These are phyloP conservation scores for Naganishia friedmannii DNA, from an alignment of 768 basidiomycete species.

Conservation along the genomic window DNA sequence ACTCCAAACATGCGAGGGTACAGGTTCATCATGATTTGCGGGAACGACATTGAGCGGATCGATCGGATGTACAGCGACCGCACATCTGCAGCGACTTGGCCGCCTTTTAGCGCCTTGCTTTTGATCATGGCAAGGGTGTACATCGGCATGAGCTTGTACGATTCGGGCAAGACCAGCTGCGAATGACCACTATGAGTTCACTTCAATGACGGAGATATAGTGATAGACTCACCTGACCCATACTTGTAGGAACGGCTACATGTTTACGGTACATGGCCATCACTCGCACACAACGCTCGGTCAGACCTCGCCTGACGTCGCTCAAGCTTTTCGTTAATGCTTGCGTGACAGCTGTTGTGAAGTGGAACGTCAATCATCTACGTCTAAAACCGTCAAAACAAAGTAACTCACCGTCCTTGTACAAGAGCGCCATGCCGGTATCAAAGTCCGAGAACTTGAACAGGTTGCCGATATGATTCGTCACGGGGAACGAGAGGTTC, in stretches of 20 bases:
- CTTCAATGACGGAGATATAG: too few relatives aligned
- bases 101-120: conserved; percentile 91
- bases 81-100: conserved; percentile 87
- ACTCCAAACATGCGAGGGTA: conserved; percentile 86
- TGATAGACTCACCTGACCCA: conserved; percentile 65
- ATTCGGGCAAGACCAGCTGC: conserved; percentile 90
- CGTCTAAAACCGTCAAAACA: too few relatives aligned
- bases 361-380: not conserved
- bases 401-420: conserved; percentile 76
- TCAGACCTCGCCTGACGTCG: conserved; percentile 77
- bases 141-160: conserved; percentile 78
- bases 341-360: conserved; percentile 63
- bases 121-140: conserved; percentile 79
- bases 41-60: conserved; percentile 67
- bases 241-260: conserved; percentile 74
- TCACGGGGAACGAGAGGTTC: conserved; percentile 80
- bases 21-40: conserved; percentile 69
- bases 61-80: conserved; percentile 79
- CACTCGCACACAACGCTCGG: conserved; percentile 75
- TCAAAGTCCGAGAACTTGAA: conserved; percentile 91
- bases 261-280: conserved; percentile 81
- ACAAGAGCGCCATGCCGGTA: conserved; percentile 67
- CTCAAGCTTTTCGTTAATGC: conserved; percentile 63
- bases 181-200: conserved; percentile 14
- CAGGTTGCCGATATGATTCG: conserved; percentile 79